phyloP scores from a whole-genome alignment of 768 basidiomycete species.

The Leccinum variicolor region DNA sequence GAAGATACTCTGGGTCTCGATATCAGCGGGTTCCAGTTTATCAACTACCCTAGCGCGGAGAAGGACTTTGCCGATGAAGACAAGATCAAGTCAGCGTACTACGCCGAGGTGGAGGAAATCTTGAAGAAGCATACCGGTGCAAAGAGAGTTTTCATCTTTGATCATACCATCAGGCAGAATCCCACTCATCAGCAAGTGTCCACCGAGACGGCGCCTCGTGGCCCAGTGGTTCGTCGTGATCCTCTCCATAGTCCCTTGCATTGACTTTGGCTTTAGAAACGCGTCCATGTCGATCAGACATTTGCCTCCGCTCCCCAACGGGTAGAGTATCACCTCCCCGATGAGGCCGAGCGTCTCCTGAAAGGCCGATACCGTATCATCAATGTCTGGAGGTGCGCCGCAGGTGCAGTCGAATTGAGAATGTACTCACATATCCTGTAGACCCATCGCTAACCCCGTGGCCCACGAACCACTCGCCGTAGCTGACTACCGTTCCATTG shows the following conservation, averaged over 20 bases:
- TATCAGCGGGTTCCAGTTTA: constrained; percentile 44
- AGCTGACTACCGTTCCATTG: background rate
- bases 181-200: background rate
- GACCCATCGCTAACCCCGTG: background rate
- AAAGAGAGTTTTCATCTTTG: constrained; percentile 41
- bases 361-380: constrained; percentile 42
- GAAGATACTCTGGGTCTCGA: constrained; percentile 32
- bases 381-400: constrained; percentile 42
- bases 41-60: constrained; percentile 31
- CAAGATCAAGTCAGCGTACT: constrained; percentile 36
- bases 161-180: constrained; percentile 42
- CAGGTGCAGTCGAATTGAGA: background rate
- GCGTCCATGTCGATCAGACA: background rate
- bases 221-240: constrained; percentile 32
- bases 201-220: constrained; percentile 13
- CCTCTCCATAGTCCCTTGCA: constrained; percentile 2
- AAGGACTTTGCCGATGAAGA: constrained; percentile 40
- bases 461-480: background rate
- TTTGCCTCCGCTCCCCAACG: background rate
- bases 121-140: constrained; percentile 39
- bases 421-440: background rate
- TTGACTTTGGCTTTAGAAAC: constrained; percentile 11
- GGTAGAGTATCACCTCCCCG: background rate
- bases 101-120: constrained; percentile 40
- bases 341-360: background rate